Evolutionary conservation across 2,329 filamentous ascomycete genomes (phyloP).

Genomic region (Apiospora phragmitis): DNA sequence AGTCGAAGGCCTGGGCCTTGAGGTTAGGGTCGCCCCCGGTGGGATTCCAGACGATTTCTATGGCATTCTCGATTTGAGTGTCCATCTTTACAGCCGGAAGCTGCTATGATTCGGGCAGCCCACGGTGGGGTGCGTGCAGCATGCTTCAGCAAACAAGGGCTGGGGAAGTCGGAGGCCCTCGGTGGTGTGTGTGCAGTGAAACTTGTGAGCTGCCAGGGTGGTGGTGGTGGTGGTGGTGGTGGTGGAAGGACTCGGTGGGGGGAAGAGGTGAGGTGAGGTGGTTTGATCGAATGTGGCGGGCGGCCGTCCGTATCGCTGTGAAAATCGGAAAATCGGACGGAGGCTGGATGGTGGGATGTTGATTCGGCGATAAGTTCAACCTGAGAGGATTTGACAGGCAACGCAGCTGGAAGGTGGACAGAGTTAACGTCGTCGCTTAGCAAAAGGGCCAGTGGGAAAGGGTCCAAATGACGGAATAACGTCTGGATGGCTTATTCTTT

Average conservation of each 20-base stretch:
- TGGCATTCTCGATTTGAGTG: conserved; percentile 83
- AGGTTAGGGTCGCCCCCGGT: conserved; percentile 67
- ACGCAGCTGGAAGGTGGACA: background rate
- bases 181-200: background rate
- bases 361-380: background rate
- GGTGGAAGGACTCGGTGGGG: background rate
- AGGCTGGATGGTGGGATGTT: background rate
- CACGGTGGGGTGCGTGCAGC: conserved; percentile 39
- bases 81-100: conserved; percentile 18
- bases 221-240: too few species aligned
- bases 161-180: background rate
- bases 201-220: background rate
- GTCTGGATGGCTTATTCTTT: background rate
- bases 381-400: background rate
- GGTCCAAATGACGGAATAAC: background rate
- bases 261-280: background rate
- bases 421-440: background rate
- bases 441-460: background rate
- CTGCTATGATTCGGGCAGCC: conserved; percentile 46
- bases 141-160: conserved; percentile 32
- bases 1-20: conserved; percentile 81
- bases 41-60: conserved; percentile 89
- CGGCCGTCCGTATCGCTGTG: background rate
- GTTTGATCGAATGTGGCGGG: background rate
- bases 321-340: background rate